A percentile compares a stretch with the other conserved stretches of the same genome.
Conservation (phyloP, 768 basidiomycete species). For the Amanita inopinata region DNA sequence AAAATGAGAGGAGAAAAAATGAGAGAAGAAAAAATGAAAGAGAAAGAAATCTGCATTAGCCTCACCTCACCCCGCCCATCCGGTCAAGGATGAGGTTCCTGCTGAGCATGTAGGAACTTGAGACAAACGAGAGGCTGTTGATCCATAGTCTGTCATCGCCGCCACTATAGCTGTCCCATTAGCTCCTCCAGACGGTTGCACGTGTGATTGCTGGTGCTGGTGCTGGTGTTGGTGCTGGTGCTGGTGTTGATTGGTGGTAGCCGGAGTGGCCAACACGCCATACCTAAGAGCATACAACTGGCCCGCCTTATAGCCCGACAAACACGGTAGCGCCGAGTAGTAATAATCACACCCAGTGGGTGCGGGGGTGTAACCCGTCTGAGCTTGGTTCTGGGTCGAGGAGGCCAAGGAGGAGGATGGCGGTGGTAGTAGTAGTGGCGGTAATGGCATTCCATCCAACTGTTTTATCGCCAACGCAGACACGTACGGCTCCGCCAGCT, state of each 20-base stretch:
- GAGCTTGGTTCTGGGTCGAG: too few species aligned
- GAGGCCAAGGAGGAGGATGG: too few species aligned
- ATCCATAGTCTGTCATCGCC: background rate
- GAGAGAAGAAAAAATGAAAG: background rate
- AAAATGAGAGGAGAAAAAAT: background rate
- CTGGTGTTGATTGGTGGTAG: background rate
- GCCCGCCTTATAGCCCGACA: constrained; percentile 13
- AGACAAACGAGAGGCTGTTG: background rate
- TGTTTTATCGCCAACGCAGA: background rate
- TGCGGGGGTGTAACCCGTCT: background rate
- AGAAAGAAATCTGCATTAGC: constrained; percentile 5
- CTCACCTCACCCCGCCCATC: constrained; percentile 34
- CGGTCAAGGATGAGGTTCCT: constrained; percentile 32
- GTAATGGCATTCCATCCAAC: background rate
- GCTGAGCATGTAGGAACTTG: constrained; percentile 16
- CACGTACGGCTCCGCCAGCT: background rate
- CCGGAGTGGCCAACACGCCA: background rate
- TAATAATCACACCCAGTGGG: background rate
- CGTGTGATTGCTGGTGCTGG: background rate
- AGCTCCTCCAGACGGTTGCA: constrained; percentile 8
- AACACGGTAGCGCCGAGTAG: constrained; percentile 5
- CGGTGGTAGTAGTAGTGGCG: too few species aligned
- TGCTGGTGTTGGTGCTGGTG: background rate
- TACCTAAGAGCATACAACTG: constrained; percentile 17
- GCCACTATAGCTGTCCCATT: background rate